Evolutionary conservation across 805 yeast species (phyloP).

Genomic region (Metschnikowia peoriensis): DNA sequence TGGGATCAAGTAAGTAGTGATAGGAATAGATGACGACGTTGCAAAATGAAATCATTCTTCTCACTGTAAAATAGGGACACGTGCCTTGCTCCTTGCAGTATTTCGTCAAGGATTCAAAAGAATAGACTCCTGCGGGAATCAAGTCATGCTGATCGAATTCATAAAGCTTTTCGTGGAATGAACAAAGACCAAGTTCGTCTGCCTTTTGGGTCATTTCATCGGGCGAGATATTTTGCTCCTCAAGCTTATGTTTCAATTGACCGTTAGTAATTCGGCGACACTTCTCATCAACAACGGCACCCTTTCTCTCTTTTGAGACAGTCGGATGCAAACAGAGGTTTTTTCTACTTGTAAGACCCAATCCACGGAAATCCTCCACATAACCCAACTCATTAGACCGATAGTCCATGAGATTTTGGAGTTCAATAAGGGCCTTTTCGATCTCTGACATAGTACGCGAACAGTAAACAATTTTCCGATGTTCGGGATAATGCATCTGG

Average conservation of each 20-base stretch:
- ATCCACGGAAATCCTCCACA: constrained; percentile 87
- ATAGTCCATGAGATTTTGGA: constrained; percentile 83
- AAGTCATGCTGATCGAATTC: constrained; percentile 84
- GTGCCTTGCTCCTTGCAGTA: constrained; percentile 78
- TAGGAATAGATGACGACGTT: constrained; percentile 94
- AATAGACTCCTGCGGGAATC: constrained; percentile 90
- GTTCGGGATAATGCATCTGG: constrained; percentile 93
- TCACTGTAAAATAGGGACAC: constrained; percentile 96
- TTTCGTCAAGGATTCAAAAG: constrained; percentile 78
- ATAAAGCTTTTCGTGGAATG: constrained; percentile 86
- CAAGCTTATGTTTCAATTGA: constrained; percentile 65
- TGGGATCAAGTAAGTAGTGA: constrained; percentile 94
- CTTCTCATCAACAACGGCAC: constrained; percentile 90
- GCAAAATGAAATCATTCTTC: constrained; percentile 96
- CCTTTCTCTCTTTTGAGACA: constrained; percentile 84
- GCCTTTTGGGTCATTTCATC: constrained; percentile 48
- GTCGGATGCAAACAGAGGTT: constrained; percentile 89
- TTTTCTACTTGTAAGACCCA: constrained; percentile 93
- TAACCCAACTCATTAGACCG: constrained; percentile 80
- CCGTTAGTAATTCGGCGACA: constrained; percentile 96
- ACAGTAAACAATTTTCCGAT: constrained; percentile 90
- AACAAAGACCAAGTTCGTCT: constrained; percentile 54
- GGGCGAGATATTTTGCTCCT: constrained; percentile 42
- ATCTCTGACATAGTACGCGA: constrained; percentile 99
- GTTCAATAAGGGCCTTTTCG: constrained; percentile 92